Percentiles rank a stretch among this genome's conserved stretches.
Evolutionary conservation across 257 asterid species (phyloP).

Genomic region (Phtheirospermum japonicum): DNA sequence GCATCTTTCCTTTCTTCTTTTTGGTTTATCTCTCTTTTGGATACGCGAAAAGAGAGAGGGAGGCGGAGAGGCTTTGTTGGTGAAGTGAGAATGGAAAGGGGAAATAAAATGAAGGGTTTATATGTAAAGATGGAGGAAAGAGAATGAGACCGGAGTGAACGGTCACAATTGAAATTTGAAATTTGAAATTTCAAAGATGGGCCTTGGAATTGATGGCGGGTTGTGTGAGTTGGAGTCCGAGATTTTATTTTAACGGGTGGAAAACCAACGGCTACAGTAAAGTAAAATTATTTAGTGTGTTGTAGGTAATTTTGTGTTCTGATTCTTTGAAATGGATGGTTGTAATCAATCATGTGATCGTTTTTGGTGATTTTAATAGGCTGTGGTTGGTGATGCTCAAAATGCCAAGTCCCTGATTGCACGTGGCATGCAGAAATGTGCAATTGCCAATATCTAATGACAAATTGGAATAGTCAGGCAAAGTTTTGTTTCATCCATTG

Average conservation of each 20-base stretch:
- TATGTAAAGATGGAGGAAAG: constrained; percentile 22
- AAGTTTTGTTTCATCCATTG: too few relatives aligned
- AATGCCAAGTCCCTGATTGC: too few relatives aligned
- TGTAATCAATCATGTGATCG: too few relatives aligned
- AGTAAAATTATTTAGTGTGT: constrained; percentile 1
- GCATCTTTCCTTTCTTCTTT: constrained; percentile 26
- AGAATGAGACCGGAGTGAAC: constrained; percentile 20
- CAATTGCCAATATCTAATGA: too few relatives aligned
- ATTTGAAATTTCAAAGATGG: constrained; percentile 15
- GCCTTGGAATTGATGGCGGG: constrained; percentile 27
- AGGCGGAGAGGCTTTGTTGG: constrained; percentile 8
- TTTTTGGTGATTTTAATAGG: too few relatives aligned
- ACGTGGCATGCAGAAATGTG: too few relatives aligned
- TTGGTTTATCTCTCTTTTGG: too few relatives aligned
- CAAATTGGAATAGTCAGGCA: too few relatives aligned
- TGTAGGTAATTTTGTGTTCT: too few relatives aligned
- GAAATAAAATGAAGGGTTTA: constrained; percentile 13
- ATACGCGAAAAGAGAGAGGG: too few relatives aligned
- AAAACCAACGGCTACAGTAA: constrained; percentile 27
- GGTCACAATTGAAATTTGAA: constrained; percentile 28
- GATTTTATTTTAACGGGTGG: constrained; percentile 27
- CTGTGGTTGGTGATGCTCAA: too few relatives aligned
- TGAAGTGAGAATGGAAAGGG: constrained; percentile 2
- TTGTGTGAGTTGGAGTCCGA: constrained; percentile 23
- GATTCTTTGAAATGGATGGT: too few relatives aligned